phyloP scores from a whole-genome alignment of 495 filamentous ascomycete genomes.

The Hypoxylon crocopeplum region DNA sequence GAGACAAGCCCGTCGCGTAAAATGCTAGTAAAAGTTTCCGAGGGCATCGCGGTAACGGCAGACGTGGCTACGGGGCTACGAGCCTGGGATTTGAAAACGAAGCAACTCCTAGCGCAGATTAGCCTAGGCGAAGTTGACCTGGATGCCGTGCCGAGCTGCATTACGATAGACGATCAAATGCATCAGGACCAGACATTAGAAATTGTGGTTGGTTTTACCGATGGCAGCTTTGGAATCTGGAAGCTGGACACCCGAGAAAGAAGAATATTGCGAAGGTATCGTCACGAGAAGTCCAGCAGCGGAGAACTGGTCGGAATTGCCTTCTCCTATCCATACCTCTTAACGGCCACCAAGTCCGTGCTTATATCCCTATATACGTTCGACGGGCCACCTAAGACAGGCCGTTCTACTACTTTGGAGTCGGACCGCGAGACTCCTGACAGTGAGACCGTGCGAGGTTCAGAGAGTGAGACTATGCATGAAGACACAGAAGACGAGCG shows the following conservation, averaged over 20 bases:
- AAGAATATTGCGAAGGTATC: conserved; percentile 57
- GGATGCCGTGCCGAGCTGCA: conserved; percentile 63
- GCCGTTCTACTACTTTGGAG: not conserved
- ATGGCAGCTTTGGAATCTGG: conserved; percentile 78
- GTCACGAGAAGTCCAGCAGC: conserved; percentile 62
- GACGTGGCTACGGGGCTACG: conserved; percentile 72
- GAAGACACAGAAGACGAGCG: not conserved
- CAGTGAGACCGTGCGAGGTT: conserved; percentile 23
- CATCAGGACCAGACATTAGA: conserved; percentile 48
- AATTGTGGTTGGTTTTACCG: conserved; percentile 75
- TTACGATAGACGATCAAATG: conserved; percentile 64
- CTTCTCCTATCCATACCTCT: conserved; percentile 74
- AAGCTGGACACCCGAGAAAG: conserved; percentile 55
- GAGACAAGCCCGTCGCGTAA: conserved; percentile 30
- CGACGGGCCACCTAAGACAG: conserved; percentile 37
- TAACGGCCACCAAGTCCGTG: conserved; percentile 77
- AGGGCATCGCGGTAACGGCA: conserved; percentile 79
- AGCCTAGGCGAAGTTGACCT: conserved; percentile 37
- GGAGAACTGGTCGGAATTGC: conserved; percentile 79
- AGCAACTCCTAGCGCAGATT: conserved; percentile 59
- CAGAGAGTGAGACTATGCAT: not conserved
- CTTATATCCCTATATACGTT: conserved; percentile 78
- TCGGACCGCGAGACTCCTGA: not conserved
- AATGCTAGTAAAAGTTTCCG: conserved; percentile 72
- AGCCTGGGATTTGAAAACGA: conserved; percentile 76